phyloP scores from a whole-genome alignment of 2,329 filamentous ascomycete genomes.

The Aquanectria penicillioides region DNA sequence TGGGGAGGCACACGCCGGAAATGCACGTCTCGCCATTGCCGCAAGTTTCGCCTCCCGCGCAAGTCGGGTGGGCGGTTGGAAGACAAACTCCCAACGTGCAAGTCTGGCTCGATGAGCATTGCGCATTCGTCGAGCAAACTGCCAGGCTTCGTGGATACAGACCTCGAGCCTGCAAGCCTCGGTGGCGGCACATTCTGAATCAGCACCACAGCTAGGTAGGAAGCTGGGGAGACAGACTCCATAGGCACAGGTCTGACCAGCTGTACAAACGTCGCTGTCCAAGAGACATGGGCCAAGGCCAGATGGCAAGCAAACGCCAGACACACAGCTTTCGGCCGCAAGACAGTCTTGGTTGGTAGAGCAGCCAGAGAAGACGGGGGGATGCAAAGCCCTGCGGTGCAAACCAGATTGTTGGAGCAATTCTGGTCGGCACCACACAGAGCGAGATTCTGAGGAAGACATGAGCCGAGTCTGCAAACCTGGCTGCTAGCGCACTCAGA shows the following conservation, averaged over 20 bases:
- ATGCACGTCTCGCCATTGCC: slow-evolving; percentile 5
- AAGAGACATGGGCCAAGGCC: background rate
- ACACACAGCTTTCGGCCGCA: slow-evolving; percentile 7
- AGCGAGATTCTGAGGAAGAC: background rate
- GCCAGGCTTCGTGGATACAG: slow-evolving; percentile 6
- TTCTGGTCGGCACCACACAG: too few relatives aligned
- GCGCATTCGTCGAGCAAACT: background rate
- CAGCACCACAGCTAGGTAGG: slow-evolving; percentile 1
- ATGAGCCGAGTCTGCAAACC: slow-evolving; percentile 8
- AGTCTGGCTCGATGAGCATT: background rate
- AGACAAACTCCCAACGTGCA: slow-evolving; percentile 14
- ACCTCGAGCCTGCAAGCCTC: slow-evolving; percentile 16
- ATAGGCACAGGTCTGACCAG: slow-evolving; percentile 8
- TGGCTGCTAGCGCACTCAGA: slow-evolving; percentile 12
- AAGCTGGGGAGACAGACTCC: slow-evolving; percentile 15
- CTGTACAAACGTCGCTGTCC: background rate
- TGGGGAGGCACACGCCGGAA: slow-evolving; percentile 13
- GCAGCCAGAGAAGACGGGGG: slow-evolving; percentile 1
- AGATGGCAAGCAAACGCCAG: slow-evolving; percentile 7
- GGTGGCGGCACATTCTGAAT: slow-evolving; percentile 2
- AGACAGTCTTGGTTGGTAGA: slow-evolving; percentile 4
- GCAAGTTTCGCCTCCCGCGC: background rate
- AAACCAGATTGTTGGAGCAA: slow-evolving; percentile 2
- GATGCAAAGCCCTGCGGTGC: slow-evolving; percentile 5
- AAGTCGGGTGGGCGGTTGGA: slow-evolving; percentile 2